Base-by-base conservation (phyloP, 306 rosid genomes). In the Betula pendula region DNA sequence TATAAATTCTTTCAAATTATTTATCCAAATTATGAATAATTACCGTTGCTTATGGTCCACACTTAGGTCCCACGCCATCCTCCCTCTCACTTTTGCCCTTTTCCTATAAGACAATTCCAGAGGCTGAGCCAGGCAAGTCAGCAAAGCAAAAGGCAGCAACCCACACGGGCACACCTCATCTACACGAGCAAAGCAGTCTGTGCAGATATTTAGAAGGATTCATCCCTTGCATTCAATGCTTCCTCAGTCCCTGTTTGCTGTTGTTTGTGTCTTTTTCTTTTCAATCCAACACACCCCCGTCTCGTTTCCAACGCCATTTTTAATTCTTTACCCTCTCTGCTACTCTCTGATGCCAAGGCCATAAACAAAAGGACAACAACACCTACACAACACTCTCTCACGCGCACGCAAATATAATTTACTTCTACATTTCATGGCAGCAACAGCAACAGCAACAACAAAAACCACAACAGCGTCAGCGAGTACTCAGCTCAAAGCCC, bases 261-360 rank as follows among this genome's bases (percentile, higher is more conserved):
- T 50, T 77, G 58, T 70, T 70, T 48, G 7, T 70, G 77, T 73
- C 80, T 75, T 82, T 27, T 76, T 48, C 68, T 20, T n/a, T 40
- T 48, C 65, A 25, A 10, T 29, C 13, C 68, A 27, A 48, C 29
- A 13, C 19, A 72, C 45, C 40, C 40, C 53, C 59, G 43, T 84
- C 95, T 93, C 90, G 92, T 75, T 88, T 85, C 81, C 78, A 85
- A 87, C 90, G 90, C 95, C 89, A 80, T 87, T 89, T 85, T 81
- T 81, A 70, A 73, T 68, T 19, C 19, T 66, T 10, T 44, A 4
- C 47, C 72, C 66, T 13, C 43, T 51, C n/a, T 60, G 40, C 38
- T 27, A 15, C 29, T 33, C 12, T 47, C 47, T 60, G 65, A 67
- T 43, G 72, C 84, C 83, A 22, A 84, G 79, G 81, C 53, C 81